Base-by-base conservation (phyloP, 106 monocot species). In the Dactylorhiza incarnata region DNA sequence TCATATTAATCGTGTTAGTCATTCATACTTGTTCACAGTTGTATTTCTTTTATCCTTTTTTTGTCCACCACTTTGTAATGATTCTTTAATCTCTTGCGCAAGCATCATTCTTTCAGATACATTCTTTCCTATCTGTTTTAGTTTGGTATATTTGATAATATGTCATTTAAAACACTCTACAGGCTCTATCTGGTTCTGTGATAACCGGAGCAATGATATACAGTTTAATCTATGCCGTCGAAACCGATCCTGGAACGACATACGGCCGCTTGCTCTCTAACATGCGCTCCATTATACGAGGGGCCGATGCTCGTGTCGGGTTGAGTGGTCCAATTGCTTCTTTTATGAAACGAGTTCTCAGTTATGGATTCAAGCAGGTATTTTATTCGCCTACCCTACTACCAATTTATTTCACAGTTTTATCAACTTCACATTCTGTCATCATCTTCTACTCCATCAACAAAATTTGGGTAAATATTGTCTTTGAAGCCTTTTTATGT, bases 151-250 rank as follows among this genome's bases (percentile, higher is more conserved):
- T 37, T 37, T 37, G 37, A 37, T 37, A 37, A 37, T 37, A 37
- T 37, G 37, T 37, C 0, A 37, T 37, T 37, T 37, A 37, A 37
- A 37, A 37, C 37, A 37, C 29, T 26, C 12, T 65, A 4, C 65
- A 92, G 95, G 88, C 88, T 52, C 82, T 95, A 17, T 58, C 90
- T 7, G 73, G 83, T 4, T 47, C 45, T 24, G 75, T 78, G 15
- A 70, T 80, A 63, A 94, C 94, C 9, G 89, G 97, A 12, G 97
- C 94, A 13, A 97, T 94, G 94, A 94, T 91, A 9, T 94, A 84
- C 81, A 87, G 91, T 81, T 97, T 97, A 69, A 97, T 97, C 74
- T 74, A 81, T 74, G 91, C 94, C 6, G 56, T 94, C 9, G 89
- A 87, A 71, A 84, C 45, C 22, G 86, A 91, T 29, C 87, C 87